Percentiles rank a stretch among this genome's conserved stretches.
phyloP scores from a whole-genome alignment of 441 rosid species.

The Pelargonium cotyledonis region DNA sequence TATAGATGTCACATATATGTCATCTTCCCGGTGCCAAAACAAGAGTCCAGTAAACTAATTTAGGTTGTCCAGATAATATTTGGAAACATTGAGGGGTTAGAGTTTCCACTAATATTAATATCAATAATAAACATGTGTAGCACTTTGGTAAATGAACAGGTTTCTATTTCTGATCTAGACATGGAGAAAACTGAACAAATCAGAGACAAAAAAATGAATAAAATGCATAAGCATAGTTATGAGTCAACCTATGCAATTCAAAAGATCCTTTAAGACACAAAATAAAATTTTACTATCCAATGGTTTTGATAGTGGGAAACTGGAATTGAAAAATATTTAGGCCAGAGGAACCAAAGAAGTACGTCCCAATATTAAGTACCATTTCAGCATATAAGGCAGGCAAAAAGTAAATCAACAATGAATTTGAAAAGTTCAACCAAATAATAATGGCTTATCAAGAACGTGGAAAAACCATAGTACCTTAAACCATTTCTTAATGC shows the following conservation, averaged over 20 bases:
- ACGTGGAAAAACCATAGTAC: not conserved
- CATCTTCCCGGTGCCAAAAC: not conserved
- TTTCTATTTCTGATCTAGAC: not conserved
- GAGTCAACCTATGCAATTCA: not conserved
- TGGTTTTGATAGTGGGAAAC: not conserved
- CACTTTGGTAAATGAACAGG: not conserved
- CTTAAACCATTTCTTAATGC: not conserved
- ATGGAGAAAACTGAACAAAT: not conserved
- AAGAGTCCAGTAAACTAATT: not conserved
- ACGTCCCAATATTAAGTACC: not conserved
- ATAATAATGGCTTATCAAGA: not conserved
- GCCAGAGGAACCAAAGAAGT: not conserved
- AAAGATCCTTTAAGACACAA: too few relatives aligned
- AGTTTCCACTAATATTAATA: not conserved
- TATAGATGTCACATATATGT: not conserved
- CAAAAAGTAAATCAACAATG: not conserved
- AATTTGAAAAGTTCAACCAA: not conserved
- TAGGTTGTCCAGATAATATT: too few relatives aligned
- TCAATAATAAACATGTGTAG: not conserved
- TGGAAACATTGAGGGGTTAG: too few relatives aligned
- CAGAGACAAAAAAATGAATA: not conserved
- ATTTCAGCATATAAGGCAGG: not conserved
- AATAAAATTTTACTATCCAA: not conserved
- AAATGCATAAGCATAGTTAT: not conserved
- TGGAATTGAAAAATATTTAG: not conserved